Percentiles rank a stretch among this genome's conserved stretches.
Evolutionary conservation across 2,329 filamentous ascomycete species (phyloP).

Genomic region (Sporothrix sp.): DNA sequence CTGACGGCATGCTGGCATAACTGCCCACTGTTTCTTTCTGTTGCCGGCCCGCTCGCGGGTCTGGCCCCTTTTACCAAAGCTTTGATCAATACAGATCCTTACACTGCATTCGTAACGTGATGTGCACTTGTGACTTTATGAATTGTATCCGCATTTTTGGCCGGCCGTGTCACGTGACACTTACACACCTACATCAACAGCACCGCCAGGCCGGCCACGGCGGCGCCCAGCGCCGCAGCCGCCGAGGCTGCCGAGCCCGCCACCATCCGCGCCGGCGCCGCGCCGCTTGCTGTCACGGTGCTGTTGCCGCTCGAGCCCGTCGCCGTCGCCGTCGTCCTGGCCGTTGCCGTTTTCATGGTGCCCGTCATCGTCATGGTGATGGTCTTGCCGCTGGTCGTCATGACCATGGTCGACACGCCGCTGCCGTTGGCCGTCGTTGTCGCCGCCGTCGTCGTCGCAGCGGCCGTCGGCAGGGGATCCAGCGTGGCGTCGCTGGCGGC

Average conservation of each 20-base stretch:
- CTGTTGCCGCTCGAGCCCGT: neutral
- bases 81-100: no score
- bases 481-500: slow-evolving; percentile 5
- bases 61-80: no score
- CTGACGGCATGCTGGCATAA: no score
- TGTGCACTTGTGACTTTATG: no score
- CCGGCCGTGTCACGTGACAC: no score
- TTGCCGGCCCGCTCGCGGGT: no score
- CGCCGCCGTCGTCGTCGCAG: neutral
- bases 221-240: neutral
- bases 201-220: slow-evolving; percentile 2
- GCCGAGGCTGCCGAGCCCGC: neutral
- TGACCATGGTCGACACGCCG: slow-evolving; percentile 14
- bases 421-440: neutral
- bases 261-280: neutral
- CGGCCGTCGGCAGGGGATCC: slow-evolving; percentile 11
- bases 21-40: no score
- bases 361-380: slow-evolving; percentile 16
- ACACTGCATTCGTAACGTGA: no score
- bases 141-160: no score
- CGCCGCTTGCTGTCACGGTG: neutral
- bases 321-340: slow-evolving; percentile 6
- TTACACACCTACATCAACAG: neutral
- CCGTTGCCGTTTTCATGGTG: neutral
- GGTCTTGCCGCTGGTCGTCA: slow-evolving; percentile 15